phyloP scores from a whole-genome alignment of 2,329 filamentous ascomycete genomes.

The Thielaviopsis euricoi region DNA sequence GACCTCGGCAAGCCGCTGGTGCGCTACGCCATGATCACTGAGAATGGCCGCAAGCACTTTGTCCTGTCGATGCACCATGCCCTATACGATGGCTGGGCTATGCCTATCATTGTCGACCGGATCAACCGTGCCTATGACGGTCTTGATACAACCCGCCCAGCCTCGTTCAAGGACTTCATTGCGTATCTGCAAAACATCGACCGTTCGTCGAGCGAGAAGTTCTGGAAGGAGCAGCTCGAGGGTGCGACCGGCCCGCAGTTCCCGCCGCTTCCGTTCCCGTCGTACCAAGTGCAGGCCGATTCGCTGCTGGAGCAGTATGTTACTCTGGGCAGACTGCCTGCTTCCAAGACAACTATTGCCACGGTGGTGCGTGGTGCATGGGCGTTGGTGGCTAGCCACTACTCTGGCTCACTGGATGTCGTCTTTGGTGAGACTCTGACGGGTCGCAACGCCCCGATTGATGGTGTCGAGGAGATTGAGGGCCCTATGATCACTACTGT shows the following conservation, averaged over 20 bases:
- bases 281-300: conserved; percentile 34
- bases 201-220: conserved; percentile 23
- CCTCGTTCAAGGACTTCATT: conserved; percentile 31
- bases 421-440: conserved; percentile 44
- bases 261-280: conserved; percentile 27
- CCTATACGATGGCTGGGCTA: conserved; percentile 40
- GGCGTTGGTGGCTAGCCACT: conserved; percentile 36
- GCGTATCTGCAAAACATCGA: conserved; percentile 27
- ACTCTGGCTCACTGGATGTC: conserved; percentile 34
- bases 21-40: conserved; percentile 27
- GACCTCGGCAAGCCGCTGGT: conserved; percentile 30
- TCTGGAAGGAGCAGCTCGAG: conserved; percentile 29
- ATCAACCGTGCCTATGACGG: conserved; percentile 29
- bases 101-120: conserved; percentile 31
- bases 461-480: conserved; percentile 35
- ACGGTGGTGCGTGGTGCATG: conserved; percentile 43
- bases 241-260: conserved; percentile 31
- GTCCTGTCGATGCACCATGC: conserved; percentile 40
- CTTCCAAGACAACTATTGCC: conserved; percentile 31
- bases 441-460: conserved; percentile 33
- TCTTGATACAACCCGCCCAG: conserved; percentile 11
- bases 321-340: conserved; percentile 17
- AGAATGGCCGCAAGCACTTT: conserved; percentile 24
- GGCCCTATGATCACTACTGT: conserved; percentile 46
- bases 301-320: conserved; percentile 38